Percentiles rank a stretch among this genome's conserved stretches.
Evolutionary conservation across 169 alveolate species (phyloP).

Genomic region (Plasmodium sp.): DNA sequence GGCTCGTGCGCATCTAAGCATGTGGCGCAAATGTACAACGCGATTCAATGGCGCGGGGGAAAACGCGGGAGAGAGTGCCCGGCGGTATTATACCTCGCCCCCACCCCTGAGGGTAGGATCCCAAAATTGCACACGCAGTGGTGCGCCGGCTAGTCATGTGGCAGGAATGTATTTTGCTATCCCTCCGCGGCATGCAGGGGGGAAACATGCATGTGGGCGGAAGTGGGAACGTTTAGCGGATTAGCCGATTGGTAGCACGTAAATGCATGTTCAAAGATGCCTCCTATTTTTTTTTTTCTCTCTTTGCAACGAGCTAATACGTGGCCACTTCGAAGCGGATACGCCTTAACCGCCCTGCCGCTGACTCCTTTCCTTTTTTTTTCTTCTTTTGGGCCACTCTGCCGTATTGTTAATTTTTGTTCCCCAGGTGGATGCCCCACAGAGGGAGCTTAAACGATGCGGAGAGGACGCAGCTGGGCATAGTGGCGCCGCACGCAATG

Average conservation of each 20-base stretch:
- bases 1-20: not conserved
- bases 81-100: not conserved
- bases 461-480: not conserved
- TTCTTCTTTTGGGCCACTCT: not conserved
- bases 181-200: not conserved
- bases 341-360: not conserved
- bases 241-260: not conserved
- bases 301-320: not conserved
- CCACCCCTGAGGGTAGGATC: not conserved
- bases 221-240: not conserved
- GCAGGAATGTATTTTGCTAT: not conserved
- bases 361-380: no score
- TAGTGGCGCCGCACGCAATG: not conserved
- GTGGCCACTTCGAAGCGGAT: not conserved
- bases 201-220: not conserved
- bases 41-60: not conserved
- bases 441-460: not conserved
- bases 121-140: not conserved
- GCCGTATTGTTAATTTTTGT: not conserved
- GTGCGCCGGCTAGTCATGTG: not conserved
- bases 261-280: not conserved
- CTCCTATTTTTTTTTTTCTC: not conserved
- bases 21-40: not conserved
- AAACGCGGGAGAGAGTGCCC: not conserved
- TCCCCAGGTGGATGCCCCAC: not conserved